Evolutionary conservation across 352 stramenopile genomes (phyloP).

Genomic region (Globisporangium canariense): DNA sequence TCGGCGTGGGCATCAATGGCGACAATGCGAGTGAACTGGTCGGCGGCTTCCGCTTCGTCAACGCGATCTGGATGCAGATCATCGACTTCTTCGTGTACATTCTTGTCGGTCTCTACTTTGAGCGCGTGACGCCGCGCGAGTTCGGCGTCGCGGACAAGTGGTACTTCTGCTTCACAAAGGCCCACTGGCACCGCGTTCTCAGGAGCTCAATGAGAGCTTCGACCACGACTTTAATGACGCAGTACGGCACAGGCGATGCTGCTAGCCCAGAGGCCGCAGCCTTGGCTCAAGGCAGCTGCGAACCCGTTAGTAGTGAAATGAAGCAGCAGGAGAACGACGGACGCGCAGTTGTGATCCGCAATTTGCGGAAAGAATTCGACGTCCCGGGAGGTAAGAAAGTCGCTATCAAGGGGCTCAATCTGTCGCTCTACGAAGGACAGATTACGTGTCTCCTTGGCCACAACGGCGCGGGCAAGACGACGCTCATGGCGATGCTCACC

Average conservation of each 20-base stretch:
- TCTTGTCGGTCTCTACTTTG: constrained; percentile 86
- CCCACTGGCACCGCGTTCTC: constrained; percentile 54
- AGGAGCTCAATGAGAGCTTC: constrained; percentile 24
- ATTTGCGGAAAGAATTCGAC: constrained; percentile 76
- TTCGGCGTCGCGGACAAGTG: constrained; percentile 87
- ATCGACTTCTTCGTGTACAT: constrained; percentile 89
- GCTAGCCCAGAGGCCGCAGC: neutral
- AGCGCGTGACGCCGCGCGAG: constrained; percentile 90
- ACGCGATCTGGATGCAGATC: constrained; percentile 78
- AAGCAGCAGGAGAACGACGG: constrained; percentile 49
- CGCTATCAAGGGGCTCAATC: constrained; percentile 82
- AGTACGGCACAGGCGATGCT: too few species aligned
- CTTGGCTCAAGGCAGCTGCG: constrained; percentile 12
- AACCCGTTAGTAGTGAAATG: constrained; percentile 35
- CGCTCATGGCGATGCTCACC: constrained; percentile 78
- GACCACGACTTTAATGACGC: constrained; percentile 9
- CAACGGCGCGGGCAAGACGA: constrained; percentile 94
- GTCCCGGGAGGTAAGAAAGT: constrained; percentile 63
- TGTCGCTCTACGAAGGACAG: constrained; percentile 92
- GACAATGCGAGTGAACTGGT: constrained; percentile 36
- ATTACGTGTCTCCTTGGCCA: constrained; percentile 94
- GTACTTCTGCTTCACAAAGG: constrained; percentile 84
- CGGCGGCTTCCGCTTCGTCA: constrained; percentile 52
- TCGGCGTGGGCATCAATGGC: constrained; percentile 34
- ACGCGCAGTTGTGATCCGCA: constrained; percentile 52